Percentiles rank a stretch among this genome's conserved stretches.
Evolutionary conservation across 305 asterid species (phyloP).

Genomic region (Fraxinus sp.): DNA sequence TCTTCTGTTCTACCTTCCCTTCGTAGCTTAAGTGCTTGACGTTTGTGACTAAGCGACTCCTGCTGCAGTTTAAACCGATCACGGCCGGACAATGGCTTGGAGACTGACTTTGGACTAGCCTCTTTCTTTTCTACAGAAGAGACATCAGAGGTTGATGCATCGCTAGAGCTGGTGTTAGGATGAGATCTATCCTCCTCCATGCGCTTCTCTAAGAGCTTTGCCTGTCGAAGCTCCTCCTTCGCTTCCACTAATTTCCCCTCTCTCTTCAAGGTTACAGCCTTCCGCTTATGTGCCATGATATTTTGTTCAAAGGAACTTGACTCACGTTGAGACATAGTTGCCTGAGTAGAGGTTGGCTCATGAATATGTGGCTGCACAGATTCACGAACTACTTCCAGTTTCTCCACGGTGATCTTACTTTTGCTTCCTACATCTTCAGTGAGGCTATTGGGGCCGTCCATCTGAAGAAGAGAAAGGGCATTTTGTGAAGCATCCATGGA

Average conservation of each 20-base stretch:
- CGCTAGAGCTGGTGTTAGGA: conserved; percentile 34
- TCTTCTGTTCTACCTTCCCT: conserved; percentile 89
- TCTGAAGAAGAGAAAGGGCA: conserved; percentile 26
- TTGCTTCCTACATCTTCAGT: conserved; percentile 27
- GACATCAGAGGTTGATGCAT: conserved; percentile 37
- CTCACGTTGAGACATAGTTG: conserved; percentile 36
- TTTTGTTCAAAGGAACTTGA: conserved; percentile 50
- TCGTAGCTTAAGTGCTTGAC: conserved; percentile 83
- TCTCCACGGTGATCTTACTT: conserved; percentile 33
- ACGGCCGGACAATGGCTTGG: conserved; percentile 73
- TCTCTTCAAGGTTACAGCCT: conserved; percentile 77
- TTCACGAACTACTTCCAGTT: conserved; percentile 33
- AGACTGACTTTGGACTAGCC: conserved; percentile 49
- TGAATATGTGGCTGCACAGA: conserved; percentile 33
- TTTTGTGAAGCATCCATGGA: conserved; percentile 26
- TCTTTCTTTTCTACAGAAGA: conserved; percentile 50
- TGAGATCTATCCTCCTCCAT: conserved; percentile 35
- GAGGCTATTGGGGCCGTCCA: conserved; percentile 26
- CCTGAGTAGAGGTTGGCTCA: conserved; percentile 33
- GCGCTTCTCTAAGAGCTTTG: conserved; percentile 79
- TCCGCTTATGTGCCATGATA: conserved; percentile 73
- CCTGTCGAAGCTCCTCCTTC: conserved; percentile 85
- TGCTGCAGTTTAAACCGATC: conserved; percentile 88
- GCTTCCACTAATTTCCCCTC: conserved; percentile 91
- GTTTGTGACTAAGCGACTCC: conserved; percentile 85